Base-by-base conservation (phyloP, 169 alveolate species). In the Plasmodium inui region DNA sequence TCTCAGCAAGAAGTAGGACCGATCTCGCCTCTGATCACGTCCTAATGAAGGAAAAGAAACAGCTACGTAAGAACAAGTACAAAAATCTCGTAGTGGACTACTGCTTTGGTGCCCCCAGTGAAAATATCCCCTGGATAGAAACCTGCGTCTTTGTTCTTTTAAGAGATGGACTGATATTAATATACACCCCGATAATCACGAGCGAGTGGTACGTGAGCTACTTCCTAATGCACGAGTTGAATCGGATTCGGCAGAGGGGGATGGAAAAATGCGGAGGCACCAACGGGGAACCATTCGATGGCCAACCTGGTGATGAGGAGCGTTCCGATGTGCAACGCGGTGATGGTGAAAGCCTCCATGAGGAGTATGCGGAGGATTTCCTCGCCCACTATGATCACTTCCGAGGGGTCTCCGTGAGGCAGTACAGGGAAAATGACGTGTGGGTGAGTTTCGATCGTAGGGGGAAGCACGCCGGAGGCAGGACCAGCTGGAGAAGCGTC, bases 31-130 rank as follows among this genome's bases (percentile, higher is more conserved):
- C 61, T 82, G 55, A 82, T 44, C 17, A 61, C 46, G 34, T 9
- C 14, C 17, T 41, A 17, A 79, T 72, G 32, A 57, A 67, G 17
- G 84, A 61, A 79, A 81, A 67, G 34, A 39, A 44, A 34, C 34
- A 57, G 30, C 26, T 79, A 67, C 30, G 34, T 19, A 81, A 80
- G 53, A n/a, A 79, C 32, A 78, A 80, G 39, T 81, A 89, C 82
- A 79, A 89, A 61, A 89, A 89, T 80, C 32, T 89, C 28, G 94
- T 53, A 28, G 94, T 89, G 9, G 94, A 89, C 39, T 89, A 79
- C 73, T 89, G 91, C 19, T 89, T 89, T 53, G 90, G 94, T 22
- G 9, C 79, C 30, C 67, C 41, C 8, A 67, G 53, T 79, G 91
- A 89, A 89, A 55, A 80, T 79, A 44, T 67, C 17, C 37, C 82